phyloP scores from a whole-genome alignment of 257 asterid genomes.

The Datura wrightii region DNA sequence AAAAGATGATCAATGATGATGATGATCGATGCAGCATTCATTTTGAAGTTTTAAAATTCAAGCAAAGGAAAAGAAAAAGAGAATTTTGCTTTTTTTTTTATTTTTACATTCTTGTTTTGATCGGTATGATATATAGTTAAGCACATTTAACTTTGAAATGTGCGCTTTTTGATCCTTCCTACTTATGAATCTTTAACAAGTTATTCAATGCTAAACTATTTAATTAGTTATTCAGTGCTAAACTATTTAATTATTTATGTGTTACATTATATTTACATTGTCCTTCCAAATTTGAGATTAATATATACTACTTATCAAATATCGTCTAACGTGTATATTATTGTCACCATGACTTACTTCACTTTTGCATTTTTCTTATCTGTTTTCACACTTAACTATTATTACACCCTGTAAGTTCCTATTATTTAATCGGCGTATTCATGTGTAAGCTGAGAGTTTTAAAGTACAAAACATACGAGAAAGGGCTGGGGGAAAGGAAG shows the following conservation, averaged over 20 bases:
- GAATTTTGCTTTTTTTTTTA: not conserved
- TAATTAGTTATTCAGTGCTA: constrained; percentile 3
- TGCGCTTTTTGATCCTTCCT: constrained; percentile 24
- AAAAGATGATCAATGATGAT: not conserved
- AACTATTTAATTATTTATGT: not conserved
- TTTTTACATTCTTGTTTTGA: not conserved
- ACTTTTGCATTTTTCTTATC: not conserved
- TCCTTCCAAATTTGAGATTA: not conserved
- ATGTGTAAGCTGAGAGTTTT: too few species aligned
- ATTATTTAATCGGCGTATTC: too few species aligned
- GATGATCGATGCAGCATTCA: constrained; percentile 37
- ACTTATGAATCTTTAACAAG: constrained; percentile 7
- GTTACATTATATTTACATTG: not conserved
- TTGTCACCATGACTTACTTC: not conserved
- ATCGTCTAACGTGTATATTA: not conserved
- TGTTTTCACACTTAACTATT: too few species aligned
- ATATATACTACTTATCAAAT: not conserved
- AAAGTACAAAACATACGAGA: too few species aligned
- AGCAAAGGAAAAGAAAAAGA: constrained; percentile 45
- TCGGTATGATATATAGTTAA: constrained; percentile 15
- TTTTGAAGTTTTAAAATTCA: constrained; percentile 55
- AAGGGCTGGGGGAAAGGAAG: too few species aligned
- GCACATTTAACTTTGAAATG: constrained; percentile 23
- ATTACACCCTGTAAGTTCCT: too few species aligned
- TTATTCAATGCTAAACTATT: not conserved